These are phyloP conservation scores for Zangia roseola DNA, from an alignment of 768 basidiomycete species.

Conservation along the genomic window DNA sequence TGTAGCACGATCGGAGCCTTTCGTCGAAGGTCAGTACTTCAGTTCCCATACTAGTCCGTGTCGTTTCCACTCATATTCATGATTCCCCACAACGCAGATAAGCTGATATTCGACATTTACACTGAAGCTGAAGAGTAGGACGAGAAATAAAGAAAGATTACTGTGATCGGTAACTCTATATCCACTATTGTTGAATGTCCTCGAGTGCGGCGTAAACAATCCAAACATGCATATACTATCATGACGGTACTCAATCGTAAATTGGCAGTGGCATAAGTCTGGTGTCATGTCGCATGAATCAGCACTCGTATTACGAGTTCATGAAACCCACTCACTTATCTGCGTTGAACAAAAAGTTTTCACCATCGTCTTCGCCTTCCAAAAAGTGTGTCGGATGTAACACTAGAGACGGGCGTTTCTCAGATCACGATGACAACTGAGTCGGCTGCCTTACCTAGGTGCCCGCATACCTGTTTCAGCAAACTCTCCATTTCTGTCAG, in stretches of 20 bases:
- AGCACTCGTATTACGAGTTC: slow-evolving; percentile 1
- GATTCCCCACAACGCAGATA: slow-evolving; percentile 7
- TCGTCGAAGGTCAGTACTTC: slow-evolving; percentile 19
- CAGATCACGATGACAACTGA: neutral
- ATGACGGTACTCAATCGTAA: slow-evolving; percentile 46
- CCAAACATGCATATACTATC: neutral
- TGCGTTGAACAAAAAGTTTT: slow-evolving; percentile 92
- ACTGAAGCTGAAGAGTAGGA: neutral
- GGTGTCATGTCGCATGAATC: neutral
- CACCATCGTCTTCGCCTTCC: slow-evolving; percentile 88
- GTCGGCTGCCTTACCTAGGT: slow-evolving; percentile 61
- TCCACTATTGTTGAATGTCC: slow-evolving; percentile 1
- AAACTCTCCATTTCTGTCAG: slow-evolving; percentile 87
- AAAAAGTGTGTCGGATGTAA: slow-evolving; percentile 82
- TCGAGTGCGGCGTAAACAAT: neutral
- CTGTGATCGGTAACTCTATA: neutral
- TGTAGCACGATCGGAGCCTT: slow-evolving; percentile 2
- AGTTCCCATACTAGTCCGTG: too few species aligned
- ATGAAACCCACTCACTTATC: slow-evolving; percentile 53
- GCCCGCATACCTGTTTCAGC: slow-evolving; percentile 74
- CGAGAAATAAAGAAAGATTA: neutral
- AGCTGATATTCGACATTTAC: slow-evolving; percentile 24
- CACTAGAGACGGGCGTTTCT: slow-evolving; percentile 45
- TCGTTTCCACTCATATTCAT: neutral
- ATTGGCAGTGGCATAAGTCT: slow-evolving; percentile 73